These are phyloP conservation scores for Aspergillus udagawae DNA, from an alignment of 2,329 filamentous ascomycete species.

Conservation along the genomic window DNA sequence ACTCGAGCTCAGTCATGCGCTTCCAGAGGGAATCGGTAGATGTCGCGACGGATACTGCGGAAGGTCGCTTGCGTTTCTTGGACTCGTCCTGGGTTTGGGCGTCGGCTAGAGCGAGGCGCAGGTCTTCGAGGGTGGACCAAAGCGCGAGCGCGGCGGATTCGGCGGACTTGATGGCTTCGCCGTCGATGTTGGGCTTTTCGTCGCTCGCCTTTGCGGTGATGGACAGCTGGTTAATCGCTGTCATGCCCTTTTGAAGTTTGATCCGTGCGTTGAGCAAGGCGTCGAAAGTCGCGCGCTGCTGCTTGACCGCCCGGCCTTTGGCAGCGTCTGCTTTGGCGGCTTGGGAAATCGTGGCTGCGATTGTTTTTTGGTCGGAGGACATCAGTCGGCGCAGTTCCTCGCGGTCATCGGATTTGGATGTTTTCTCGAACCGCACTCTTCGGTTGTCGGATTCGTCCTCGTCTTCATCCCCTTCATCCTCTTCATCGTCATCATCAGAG, in stretches of 20 bases:
- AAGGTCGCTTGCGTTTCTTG: conserved; percentile 46
- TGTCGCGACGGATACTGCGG: conserved; percentile 49
- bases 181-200: conserved; percentile 32
- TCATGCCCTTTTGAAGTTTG: conserved; percentile 84
- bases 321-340: conserved; percentile 72
- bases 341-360: conserved; percentile 61
- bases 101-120: conserved; percentile 38
- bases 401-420: conserved; percentile 37
- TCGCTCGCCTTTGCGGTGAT: conserved; percentile 38
- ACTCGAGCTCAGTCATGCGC: conserved; percentile 64
- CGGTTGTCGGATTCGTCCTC: conserved; percentile 20
- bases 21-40: conserved; percentile 67
- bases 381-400: conserved; percentile 65
- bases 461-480: conserved; percentile 21
- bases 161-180: conserved; percentile 64
- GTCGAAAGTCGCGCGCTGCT: conserved; percentile 82
- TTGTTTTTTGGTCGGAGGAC: conserved; percentile 62
- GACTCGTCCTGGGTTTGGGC: conserved; percentile 29
- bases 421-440: conserved; percentile 19
- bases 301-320: conserved; percentile 82
- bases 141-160: conserved; percentile 82
- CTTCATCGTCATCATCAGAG: conserved; percentile 25
- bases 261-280: conserved; percentile 85
- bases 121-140: conserved; percentile 64
- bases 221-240: conserved; percentile 72